Evolutionary conservation across 257 asterid genomes (phyloP).

Genomic region (Anisodus acutangulus): DNA sequence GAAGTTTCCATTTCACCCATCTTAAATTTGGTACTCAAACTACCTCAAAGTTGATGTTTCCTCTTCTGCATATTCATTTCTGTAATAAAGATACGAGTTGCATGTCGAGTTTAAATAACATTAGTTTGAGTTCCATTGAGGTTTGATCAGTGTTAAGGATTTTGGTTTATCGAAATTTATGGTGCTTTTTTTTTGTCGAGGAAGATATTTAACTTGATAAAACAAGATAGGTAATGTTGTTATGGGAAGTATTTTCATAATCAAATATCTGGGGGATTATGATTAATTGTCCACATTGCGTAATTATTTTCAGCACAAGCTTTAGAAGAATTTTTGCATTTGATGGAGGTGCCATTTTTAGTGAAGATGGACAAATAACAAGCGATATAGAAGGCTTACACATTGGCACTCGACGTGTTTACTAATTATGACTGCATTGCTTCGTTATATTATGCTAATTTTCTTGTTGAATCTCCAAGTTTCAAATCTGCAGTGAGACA

Average conservation of each 20-base stretch:
- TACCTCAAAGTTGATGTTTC: background rate
- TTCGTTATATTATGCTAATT: too few relatives aligned
- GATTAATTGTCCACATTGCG: too few relatives aligned
- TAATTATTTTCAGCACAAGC: background rate
- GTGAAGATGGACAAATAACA: background rate
- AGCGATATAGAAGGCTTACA: too few relatives aligned
- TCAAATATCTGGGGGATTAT: background rate
- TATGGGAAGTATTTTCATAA: background rate
- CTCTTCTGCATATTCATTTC: slow-evolving; percentile 22
- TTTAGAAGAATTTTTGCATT: background rate
- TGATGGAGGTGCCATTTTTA: background rate
- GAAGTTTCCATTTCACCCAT: background rate
- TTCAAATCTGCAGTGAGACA: too few relatives aligned
- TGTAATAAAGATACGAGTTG: slow-evolving; percentile 24
- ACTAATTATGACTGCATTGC: too few relatives aligned
- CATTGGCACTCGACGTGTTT: too few relatives aligned
- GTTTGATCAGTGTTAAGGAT: background rate
- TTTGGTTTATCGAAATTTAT: background rate
- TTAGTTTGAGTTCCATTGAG: background rate
- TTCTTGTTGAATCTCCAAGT: too few relatives aligned
- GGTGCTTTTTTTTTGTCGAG: background rate
- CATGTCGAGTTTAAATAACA: background rate
- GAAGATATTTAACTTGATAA: background rate
- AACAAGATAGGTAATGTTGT: background rate
- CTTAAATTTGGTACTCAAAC: slow-evolving; percentile 45